Evolutionary conservation across 1,284 basidiomycete genomes (phyloP), one percentile per base, ranked within the genome.

Genomic region (Ustilago esculenta): DNA sequence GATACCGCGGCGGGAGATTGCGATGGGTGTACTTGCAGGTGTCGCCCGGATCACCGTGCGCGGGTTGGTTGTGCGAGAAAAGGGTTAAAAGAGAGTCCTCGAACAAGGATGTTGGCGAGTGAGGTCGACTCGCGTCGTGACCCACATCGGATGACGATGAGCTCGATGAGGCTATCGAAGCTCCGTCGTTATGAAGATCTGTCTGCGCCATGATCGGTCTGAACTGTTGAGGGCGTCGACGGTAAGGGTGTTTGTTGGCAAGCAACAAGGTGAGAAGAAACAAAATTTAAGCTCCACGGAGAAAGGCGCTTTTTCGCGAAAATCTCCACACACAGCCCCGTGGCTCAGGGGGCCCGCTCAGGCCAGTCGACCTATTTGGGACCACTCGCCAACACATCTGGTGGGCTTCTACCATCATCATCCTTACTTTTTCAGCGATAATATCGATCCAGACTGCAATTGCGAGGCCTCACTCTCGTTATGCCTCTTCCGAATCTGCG

Each of bases 401-500:
- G 7, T 29, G 6, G 27, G n/a, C n/a, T 12, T 6, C 27, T 29
- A 29, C 27, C 27, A 12, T 29, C 27, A 29, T 6, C 27, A 29
- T 12, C n/a, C n/a, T n/a, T n/a, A n/a, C n/a, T n/a, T n/a, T 29
- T 29, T 29, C 12, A 29, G 27, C 27, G 27, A 6, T 12, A 29
- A 29, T 6, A 6, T 29, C 27, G 27, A 7, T 29, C 6, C 12
- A 29, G 27, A 29, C 27, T 29, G 6, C 27, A 29, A 12, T 12
- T 29, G 7, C 12, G 27, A 12, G n/a, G n/a, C n/a, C n/a, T 29
- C 10, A 15, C 33, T 3, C 35, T 36, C 47, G 61, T 21, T 12
- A 78, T 78, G 76, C 66, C 76, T 10, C 44, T 76, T 21, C 74
- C 76, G 11, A 77, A 77, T 39, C 53, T 77, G 15, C 51, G 75